Evolutionary conservation across 1,139 yeast species (phyloP), one percentile per base, ranked within the genome.

Genomic region (Groenewaldozyma auringiensis): DNA sequence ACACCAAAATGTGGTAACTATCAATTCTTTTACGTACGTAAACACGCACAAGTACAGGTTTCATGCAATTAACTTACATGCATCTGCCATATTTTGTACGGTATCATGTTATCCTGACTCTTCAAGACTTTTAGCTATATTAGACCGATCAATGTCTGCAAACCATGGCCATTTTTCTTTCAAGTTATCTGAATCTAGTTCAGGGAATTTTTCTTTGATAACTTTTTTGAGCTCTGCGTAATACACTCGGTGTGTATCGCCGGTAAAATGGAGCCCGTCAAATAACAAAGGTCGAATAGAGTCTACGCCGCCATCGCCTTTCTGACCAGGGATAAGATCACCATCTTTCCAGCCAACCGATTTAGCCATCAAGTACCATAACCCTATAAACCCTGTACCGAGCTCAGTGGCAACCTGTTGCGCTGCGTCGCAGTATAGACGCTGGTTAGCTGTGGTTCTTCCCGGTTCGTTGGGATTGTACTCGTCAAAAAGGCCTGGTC

Each of bases 261-360:
- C 78, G 1, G 76, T 71, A 58, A 72, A 81, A 60, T 86, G 95
- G 35, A 86, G 64, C 0, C 94, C 95, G 56, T 83, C 92, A 9
- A 56, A 50, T 11, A 74, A 53, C 17, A 70, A 50, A 2, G 58
- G 57, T 43, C 36, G n/a, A 13, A n/a, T 40, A 11, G 32, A 21
- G n/a, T 25, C 18, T 3, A 16, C 37, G 8, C 32, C 32, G 8
- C 34, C 17, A 3, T 8, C 22, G n/a, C 9, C 31, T 8, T 13
- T 21, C 6, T 21, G 16, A 6, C 41, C 41, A 13, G 18, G 11
- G 4, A 22, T 8, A 22, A 59, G 55, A 4, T 51, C 55, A 18
- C 59, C 63, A 4, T 52, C 51, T 27, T 52, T 47, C 64, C 64
- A 55, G 32, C 65, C 65, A 4, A 54, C 53, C 13, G 52, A 47